Percentiles rank a stretch among this genome's conserved stretches.
phyloP scores from a whole-genome alignment of 148 eudicot species.

The Spergularia bocconei region DNA sequence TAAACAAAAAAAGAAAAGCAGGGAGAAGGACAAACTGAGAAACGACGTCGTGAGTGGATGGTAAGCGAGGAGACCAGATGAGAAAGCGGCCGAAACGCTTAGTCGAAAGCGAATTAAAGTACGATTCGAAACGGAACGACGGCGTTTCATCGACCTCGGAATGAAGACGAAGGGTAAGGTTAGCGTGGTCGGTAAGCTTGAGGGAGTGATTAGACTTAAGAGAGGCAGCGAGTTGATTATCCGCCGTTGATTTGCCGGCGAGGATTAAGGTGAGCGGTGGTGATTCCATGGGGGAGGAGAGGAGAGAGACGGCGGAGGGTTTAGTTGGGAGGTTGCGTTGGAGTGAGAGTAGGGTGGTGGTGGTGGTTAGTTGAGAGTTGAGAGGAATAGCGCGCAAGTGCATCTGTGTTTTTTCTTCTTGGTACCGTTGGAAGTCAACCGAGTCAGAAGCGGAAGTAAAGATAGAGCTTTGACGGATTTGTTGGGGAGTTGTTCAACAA shows the following conservation, averaged over 20 bases:
- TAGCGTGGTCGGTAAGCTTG: slow-evolving; percentile 46
- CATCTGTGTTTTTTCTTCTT: not conserved
- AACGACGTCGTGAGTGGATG: slow-evolving; percentile 79
- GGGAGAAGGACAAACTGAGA: slow-evolving; percentile 44
- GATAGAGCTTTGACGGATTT: not conserved
- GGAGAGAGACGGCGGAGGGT: slow-evolving; percentile 1
- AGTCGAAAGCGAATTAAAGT: slow-evolving; percentile 49
- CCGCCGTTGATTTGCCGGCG: slow-evolving; percentile 59
- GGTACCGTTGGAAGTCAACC: not conserved
- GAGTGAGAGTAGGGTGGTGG: not conserved
- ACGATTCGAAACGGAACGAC: slow-evolving; percentile 39
- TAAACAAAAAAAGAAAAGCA: not conserved
- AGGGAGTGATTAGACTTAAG: slow-evolving; percentile 36
- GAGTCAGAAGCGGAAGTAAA: not conserved
- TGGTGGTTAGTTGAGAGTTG: not conserved
- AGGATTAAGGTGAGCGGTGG: slow-evolving; percentile 32
- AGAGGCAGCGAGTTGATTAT: slow-evolving; percentile 45
- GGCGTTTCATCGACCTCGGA: slow-evolving; percentile 40
- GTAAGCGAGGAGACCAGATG: slow-evolving; percentile 67
- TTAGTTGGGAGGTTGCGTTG: not conserved
- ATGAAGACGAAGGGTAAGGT: slow-evolving; percentile 34
- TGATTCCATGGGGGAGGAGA: slow-evolving; percentile 47
- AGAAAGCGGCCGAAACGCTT: slow-evolving; percentile 63
- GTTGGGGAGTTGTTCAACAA: not conserved
- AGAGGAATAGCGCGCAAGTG: not conserved